Evolutionary conservation across 139 green algal species (phyloP).

Genomic region (Closterium sp.): DNA sequence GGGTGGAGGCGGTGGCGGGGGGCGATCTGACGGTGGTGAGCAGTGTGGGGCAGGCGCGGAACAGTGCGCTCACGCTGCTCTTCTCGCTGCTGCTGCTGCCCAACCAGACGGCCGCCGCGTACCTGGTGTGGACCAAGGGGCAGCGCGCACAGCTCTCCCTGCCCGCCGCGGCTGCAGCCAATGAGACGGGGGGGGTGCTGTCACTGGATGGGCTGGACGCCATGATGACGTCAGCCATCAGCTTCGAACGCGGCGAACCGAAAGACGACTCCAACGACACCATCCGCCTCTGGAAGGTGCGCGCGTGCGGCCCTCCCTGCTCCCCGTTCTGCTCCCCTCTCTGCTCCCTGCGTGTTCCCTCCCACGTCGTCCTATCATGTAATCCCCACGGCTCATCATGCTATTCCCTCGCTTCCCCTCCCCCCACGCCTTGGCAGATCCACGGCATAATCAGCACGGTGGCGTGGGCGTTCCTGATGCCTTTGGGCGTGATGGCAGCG

Average conservation of each 20-base stretch:
- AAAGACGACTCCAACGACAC: neutral
- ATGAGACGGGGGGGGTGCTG: neutral
- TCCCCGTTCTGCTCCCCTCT: too few species aligned
- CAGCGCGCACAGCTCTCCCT: neutral
- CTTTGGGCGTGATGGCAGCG: slow-evolving; percentile 4
- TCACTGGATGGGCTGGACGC: slow-evolving; percentile 2
- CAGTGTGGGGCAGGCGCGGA: neutral
- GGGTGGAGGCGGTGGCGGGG: neutral
- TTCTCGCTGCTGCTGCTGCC: slow-evolving; percentile 24
- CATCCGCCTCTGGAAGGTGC: neutral
- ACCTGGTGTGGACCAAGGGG: slow-evolving; percentile 35
- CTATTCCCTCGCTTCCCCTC: too few species aligned
- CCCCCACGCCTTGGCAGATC: neutral
- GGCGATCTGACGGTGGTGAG: neutral
- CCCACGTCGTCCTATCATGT: neutral
- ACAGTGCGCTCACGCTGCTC: neutral
- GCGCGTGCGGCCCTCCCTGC: too few species aligned
- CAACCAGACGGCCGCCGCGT: slow-evolving; percentile 8
- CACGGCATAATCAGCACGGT: slow-evolving; percentile 15
- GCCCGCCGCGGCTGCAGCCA: neutral
- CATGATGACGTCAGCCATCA: slow-evolving; percentile 17
- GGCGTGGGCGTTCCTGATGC: slow-evolving; percentile 19
- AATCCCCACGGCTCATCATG: neutral
- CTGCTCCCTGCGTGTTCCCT: too few species aligned
- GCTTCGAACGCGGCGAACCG: neutral